Evolutionary conservation across 108 stramenopile species (phyloP).

Genomic region (Nitzschia inconspicua): DNA sequence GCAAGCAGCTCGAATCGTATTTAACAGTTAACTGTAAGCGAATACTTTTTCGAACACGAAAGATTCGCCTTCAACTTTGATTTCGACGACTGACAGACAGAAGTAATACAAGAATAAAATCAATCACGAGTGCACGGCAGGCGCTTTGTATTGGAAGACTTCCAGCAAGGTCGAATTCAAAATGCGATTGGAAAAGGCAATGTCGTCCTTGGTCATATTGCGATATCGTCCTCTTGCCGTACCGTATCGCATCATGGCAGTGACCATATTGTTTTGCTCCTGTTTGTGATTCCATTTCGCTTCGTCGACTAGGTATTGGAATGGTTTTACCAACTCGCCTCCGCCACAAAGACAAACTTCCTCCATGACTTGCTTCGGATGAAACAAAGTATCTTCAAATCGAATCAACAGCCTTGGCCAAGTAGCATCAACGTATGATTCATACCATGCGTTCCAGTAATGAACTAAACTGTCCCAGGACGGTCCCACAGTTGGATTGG

Average conservation of each 20-base stretch:
- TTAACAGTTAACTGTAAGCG: too few relatives aligned
- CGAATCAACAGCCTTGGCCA: conserved; percentile 68
- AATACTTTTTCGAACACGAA: too few relatives aligned
- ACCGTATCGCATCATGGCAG: conserved; percentile 72
- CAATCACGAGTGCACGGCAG: too few relatives aligned
- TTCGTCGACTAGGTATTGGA: conserved; percentile 12
- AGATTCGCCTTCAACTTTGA: too few relatives aligned
- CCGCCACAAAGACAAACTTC: conserved; percentile 69
- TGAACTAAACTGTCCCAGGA: conserved; percentile 50
- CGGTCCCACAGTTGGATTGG: conserved; percentile 24
- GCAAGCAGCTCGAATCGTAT: too few relatives aligned
- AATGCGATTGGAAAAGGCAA: conserved; percentile 32
- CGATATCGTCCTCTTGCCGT: conserved; percentile 36
- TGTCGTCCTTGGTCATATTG: conserved; percentile 48
- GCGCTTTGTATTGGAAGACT: conserved; percentile 37
- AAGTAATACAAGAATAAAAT: too few relatives aligned
- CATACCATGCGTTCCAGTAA: conserved; percentile 76
- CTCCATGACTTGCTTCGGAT: conserved; percentile 50
- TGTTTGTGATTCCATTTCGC: conserved; percentile 27
- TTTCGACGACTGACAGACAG: too few relatives aligned
- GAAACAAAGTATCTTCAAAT: conserved; percentile 77
- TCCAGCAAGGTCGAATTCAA: conserved; percentile 55
- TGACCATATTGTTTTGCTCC: conserved; percentile 52
- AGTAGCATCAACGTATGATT: conserved; percentile 36
- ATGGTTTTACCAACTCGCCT: conserved; percentile 15